Evolutionary conservation across 176 grass and related monocot genomes (phyloP).

Genomic region (Triticum timopheevii): DNA sequence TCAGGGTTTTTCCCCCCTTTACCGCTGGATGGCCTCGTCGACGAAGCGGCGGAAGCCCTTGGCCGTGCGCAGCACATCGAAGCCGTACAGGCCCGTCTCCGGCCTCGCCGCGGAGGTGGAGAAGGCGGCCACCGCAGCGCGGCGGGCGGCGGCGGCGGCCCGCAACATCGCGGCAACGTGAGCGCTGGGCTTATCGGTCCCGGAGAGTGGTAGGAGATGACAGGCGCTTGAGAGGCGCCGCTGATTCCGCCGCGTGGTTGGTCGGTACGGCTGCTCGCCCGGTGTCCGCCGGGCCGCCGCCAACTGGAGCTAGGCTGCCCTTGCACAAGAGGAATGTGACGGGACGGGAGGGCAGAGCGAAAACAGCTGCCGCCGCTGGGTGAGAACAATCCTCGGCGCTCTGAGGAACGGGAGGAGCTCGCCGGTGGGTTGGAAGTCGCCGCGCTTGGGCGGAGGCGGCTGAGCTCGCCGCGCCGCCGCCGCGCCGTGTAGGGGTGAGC

Average conservation of each 20-base stretch:
- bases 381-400: not conserved
- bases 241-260: not conserved
- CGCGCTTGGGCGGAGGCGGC: constrained; percentile 2
- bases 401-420: not conserved
- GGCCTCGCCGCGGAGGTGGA: constrained; percentile 28
- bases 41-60: constrained; percentile 92
- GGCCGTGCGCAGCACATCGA: constrained; percentile 62
- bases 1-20: not conserved
- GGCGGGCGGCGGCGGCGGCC: constrained; percentile 29
- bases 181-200: not conserved
- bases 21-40: constrained; percentile 75
- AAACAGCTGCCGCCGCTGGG: not conserved
- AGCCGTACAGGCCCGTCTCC: constrained; percentile 71
- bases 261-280: not conserved
- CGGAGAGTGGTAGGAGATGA: not conserved
- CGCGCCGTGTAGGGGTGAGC: not conserved
- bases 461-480: constrained; percentile 3
- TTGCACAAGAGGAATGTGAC: not conserved
- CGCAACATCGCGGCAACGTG: constrained; percentile 29
- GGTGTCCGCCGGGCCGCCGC: not conserved
- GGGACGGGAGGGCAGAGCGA: not conserved
- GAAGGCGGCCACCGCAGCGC: constrained; percentile 22
- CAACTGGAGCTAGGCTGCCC: constrained; percentile 20
- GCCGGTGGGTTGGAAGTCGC: not conserved
- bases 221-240: too few species aligned